Evolutionary conservation across 805 yeast species (phyloP).

Genomic region (Schwanniomyces sp.): DNA sequence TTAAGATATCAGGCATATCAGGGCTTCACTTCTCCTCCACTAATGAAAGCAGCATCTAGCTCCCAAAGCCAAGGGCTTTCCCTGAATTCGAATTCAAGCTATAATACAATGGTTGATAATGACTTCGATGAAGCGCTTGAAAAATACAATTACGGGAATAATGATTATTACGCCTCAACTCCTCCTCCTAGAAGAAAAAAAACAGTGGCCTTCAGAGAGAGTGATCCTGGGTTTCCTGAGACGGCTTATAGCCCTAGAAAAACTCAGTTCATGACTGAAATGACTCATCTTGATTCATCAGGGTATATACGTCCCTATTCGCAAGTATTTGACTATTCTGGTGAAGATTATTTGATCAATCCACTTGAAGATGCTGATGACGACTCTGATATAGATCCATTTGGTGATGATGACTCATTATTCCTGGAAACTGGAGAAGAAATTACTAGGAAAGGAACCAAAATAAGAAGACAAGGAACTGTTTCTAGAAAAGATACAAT

Average conservation of each 20-base stretch:
- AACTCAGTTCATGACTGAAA: conserved; percentile 10
- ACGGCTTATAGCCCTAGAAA: conserved; percentile 26
- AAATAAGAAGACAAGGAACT: conserved; percentile 24
- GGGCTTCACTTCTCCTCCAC: neutral
- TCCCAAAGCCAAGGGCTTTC: neutral
- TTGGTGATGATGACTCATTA: conserved; percentile 44
- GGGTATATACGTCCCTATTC: conserved; percentile 20
- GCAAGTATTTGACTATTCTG: conserved; percentile 24
- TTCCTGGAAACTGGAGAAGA: conserved; percentile 44
- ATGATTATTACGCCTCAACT: neutral
- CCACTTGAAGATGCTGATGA: conserved; percentile 40
- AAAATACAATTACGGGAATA: neutral
- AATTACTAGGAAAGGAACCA: conserved; percentile 28
- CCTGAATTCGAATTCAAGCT: conserved; percentile 12
- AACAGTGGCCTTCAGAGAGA: conserved; percentile 30
- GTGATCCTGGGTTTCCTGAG: conserved; percentile 31
- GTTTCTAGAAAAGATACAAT: conserved; percentile 4
- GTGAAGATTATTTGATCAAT: conserved; percentile 40
- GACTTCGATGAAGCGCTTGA: conserved; percentile 5
- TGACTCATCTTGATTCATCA: conserved; percentile 9
- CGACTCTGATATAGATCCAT: conserved; percentile 38
- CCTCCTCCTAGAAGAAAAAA: conserved; percentile 14
- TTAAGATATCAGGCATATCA: neutral
- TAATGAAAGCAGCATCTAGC: neutral
- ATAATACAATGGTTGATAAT: conserved; percentile 20